Evolutionary conservation across 202 grass and related monocot species (phyloP).

Genomic region (Panicum hallii): DNA sequence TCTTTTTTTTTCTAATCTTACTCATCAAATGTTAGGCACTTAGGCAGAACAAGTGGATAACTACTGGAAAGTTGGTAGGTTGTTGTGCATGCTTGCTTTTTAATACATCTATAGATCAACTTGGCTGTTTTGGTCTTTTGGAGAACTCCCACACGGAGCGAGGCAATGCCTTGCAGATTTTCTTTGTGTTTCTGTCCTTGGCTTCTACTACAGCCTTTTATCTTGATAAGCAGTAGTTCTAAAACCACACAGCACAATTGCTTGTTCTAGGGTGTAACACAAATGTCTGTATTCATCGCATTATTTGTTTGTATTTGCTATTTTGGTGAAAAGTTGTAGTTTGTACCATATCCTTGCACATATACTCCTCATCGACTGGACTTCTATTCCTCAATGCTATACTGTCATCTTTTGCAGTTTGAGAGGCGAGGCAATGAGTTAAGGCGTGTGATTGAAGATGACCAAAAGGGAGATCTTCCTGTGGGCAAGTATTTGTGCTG

Average conservation of each 20-base stretch:
- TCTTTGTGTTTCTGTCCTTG: not conserved
- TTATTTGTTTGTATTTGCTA: constrained; percentile 32
- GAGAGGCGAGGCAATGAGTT: constrained; percentile 48
- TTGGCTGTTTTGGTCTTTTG: not conserved
- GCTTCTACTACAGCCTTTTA: constrained; percentile 21
- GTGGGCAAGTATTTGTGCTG: constrained; percentile 30
- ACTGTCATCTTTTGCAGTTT: constrained; percentile 65
- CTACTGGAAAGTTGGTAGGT: constrained; percentile 7
- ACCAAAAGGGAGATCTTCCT: constrained; percentile 19
- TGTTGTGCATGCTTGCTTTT: constrained; percentile 10
- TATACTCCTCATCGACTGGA: constrained; percentile 28
- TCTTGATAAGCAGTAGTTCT: constrained; percentile 23
- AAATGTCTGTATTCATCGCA: constrained; percentile 35
- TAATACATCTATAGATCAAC: not conserved
- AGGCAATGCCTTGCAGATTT: not conserved
- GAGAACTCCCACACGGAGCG: constrained; percentile 1
- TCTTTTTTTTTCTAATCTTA: not conserved
- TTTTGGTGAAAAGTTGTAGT: constrained; percentile 32
- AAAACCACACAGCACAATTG: not conserved
- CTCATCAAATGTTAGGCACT: constrained; percentile 20
- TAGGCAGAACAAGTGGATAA: not conserved
- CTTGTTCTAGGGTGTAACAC: constrained; percentile 31
- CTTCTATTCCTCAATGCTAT: constrained; percentile 56
- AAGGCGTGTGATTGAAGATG: constrained; percentile 39
- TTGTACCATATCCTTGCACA: constrained; percentile 35